Evolutionary conservation across 352 stramenopile genomes (phyloP), one percentile per base, ranked within the genome.

Genomic region (Phytopythium vexans): DNA sequence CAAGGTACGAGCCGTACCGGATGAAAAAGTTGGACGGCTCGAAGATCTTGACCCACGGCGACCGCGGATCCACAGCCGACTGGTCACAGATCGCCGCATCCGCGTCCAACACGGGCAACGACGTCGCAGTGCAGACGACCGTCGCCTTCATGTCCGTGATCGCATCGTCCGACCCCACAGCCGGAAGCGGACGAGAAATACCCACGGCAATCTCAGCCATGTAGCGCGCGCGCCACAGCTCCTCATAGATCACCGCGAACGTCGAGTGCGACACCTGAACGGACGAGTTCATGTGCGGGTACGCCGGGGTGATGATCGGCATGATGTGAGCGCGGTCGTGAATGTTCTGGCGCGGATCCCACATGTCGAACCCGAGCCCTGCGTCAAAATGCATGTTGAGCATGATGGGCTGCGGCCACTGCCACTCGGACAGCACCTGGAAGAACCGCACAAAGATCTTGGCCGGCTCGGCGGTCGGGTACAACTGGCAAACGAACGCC

Each of bases 291-390:
- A 98, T 99, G 47, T 93, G 89, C 4, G 97, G 97, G 68, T 98
- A 99, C 53, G 93, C 94, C 1, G 97, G 97, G 4, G 97, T 99
- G 58, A 99, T 97, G 52, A 99, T 98, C 14, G 97, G 97, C 95
- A 99, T 99, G 33, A 99, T 82, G 60, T 99, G 94, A 8, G 77
- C 86, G 8, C 84, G 77, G 75, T 98, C 92, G 49, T 85, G 89
- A 35, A 93, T 56, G 60, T 84, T 92, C 39, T 86, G 66, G 10
- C 74, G 77, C 44, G 87, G 83, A 49, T 97, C 87, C 91, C 89
- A 97, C 77, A 88, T 90, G 47, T 93, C 82, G 55, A 93, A 88
- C 31, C 80, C 82, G 6, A 93, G 54, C 6, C 75, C 79, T 42
- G 82, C 80, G 61, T 93, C 80, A 53, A 89, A 93, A 43, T 89